Base-by-base conservation (phyloP, 2,329 filamentous ascomycete species). In the Zasmidium citrigriseum region DNA sequence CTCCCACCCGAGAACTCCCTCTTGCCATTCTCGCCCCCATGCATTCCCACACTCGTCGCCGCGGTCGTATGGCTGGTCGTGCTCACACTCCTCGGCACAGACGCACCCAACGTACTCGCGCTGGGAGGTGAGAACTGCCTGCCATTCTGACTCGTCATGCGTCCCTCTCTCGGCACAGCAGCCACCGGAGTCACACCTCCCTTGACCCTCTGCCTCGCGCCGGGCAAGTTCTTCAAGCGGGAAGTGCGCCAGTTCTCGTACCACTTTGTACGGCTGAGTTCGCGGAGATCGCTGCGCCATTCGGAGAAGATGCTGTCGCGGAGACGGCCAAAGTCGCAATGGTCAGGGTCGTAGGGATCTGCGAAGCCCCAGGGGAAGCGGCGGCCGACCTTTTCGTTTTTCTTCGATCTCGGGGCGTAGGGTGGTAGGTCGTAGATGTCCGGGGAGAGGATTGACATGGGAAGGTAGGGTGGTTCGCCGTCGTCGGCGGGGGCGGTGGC, bases 281-380 rank as follows among this genome's bases (percentile, higher is more conserved):
- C 91, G 60, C 93, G 89, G 60, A 99, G 81, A 72, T 99, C 95
- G 46, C 84, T 84, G 52, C 93, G 89, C 95, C 95, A 99, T 71
- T 98, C 93, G 64, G 82, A 87, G 75, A 99, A 99, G 27, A 99
- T 90, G 7, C 89, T 88, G 59, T 98, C 93, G 77, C 95, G 95
- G 66, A 99, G 83, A 62, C 89, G 88, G 56, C 89, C 81, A 74
- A 97, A 99, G 76, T 99, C 95, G 77, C 95, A 99, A 77, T 99
- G 95, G 67, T 90, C 86, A 25, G 87, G 82, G 69, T 98, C 88
- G 79, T 95, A 93, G 0, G 95, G 95, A 71, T 98, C 91, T 3
- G 95, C 95, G 67, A 97, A 96, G 5, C 95, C 95, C 95, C 95
- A 99, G 0, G 95, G 90, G 73, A 98, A 99, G 64, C 89, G 88